Evolutionary conservation across 2,329 filamentous ascomycete genomes (phyloP), one percentile per base, ranked within the genome.

Genomic region (Fusarium aywerte): DNA sequence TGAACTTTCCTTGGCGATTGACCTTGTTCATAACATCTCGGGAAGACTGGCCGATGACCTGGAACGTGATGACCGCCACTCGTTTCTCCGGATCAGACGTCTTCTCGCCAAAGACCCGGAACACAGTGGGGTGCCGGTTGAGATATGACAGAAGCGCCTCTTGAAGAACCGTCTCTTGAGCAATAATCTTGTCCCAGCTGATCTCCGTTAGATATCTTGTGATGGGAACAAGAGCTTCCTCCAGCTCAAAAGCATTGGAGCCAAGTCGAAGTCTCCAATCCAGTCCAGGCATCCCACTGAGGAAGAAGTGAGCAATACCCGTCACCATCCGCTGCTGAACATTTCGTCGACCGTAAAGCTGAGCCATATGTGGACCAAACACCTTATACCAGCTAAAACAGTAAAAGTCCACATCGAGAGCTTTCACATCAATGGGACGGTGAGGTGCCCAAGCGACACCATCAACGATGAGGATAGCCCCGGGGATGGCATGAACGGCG

Each of bases 361-460:
- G 85, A 0, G 90, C 84, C 4, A 93, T 29, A 13, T 94, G 92
- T 2, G 92, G 91, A 0, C 91, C 92, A 74, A 91, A 94, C 2
- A 93, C 87, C 76, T 95, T 94, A 79, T 94, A 94, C 91, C 91
- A 94, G 1, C 85, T 89, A 76, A 94, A 92, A 25, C 83, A 79
- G 75, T 94, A 94, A 69, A 93, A 89, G 74, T 95, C 91, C 0
- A 90, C 89, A 2, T 85, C 90, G 1, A 92, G 81, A 1, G 79
- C 86, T 67, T 86, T 82, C 6, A 94, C 89, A 75, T 94, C 89
- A n/a, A 94, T 79, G 13, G 81, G 81, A 9, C 90, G 83, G 75
- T 95, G 92, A 1, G 92, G 91, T 2, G 91, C 90, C 72, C 88
- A 92, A 12, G 90, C 90, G 0, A 94, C 92, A 7, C 88, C 91